phyloP scores from a whole-genome alignment of 164 flowering plant genomes.

The Paratinospora sagittata region DNA sequence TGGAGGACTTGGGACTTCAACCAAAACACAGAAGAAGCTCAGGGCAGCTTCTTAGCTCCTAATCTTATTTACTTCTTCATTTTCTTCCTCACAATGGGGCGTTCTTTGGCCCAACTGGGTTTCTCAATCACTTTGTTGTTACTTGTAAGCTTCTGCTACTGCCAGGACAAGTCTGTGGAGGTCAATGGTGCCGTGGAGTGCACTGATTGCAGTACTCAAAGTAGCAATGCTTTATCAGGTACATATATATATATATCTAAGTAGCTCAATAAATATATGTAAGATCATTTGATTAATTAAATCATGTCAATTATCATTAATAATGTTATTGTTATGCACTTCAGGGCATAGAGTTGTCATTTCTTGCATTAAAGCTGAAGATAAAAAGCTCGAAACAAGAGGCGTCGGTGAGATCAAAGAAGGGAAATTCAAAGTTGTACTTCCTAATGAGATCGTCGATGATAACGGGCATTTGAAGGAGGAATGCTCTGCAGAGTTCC shows the following conservation, averaged over 20 bases:
- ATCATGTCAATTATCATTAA: too few species aligned
- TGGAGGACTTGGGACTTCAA: neutral
- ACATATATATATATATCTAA: neutral
- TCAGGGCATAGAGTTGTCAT: constrained; percentile 61
- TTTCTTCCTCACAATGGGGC: constrained; percentile 7
- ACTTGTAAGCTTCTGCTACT: constrained; percentile 29
- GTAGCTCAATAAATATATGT: neutral
- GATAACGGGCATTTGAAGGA: too few species aligned
- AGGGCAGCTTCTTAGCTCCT: too few species aligned
- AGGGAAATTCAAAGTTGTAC: too few species aligned
- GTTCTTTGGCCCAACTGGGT: constrained; percentile 27
- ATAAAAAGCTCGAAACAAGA: constrained; percentile 42
- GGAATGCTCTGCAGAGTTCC: too few species aligned
- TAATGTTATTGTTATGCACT: neutral
- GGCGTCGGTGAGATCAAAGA: too few species aligned
- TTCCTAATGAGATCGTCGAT: too few species aligned
- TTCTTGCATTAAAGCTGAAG: constrained; percentile 52
- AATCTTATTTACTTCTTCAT: too few species aligned
- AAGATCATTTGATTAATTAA: too few species aligned
- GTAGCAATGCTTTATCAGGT: constrained; percentile 63
- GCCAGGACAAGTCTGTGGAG: constrained; percentile 36
- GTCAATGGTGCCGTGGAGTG: constrained; percentile 74
- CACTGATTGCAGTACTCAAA: constrained; percentile 50
- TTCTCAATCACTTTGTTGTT: constrained; percentile 33
- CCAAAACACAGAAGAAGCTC: too few species aligned